phyloP scores from a whole-genome alignment of 352 stramenopile genomes.

The Phytopythium montanum region DNA sequence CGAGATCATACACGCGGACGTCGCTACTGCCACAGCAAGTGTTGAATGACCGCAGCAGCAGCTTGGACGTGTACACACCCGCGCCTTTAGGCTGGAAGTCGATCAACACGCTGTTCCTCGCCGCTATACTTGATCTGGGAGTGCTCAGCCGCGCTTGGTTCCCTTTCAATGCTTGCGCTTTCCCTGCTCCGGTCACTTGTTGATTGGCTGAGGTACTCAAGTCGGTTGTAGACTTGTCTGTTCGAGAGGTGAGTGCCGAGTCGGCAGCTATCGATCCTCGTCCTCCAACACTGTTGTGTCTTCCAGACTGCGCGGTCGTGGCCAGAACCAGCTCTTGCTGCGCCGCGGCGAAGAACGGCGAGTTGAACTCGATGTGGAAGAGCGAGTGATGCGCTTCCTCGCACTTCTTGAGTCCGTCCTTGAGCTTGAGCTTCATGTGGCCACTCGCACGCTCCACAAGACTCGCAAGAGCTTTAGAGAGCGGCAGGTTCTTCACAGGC shows the following conservation, averaged over 20 bases:
- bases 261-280: background rate
- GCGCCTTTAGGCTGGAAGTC: slow-evolving; percentile 76
- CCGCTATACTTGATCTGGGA: slow-evolving; percentile 30
- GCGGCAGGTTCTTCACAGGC: slow-evolving; percentile 69
- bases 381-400: slow-evolving; percentile 61
- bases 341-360: slow-evolving; percentile 76
- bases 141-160: slow-evolving; percentile 53
- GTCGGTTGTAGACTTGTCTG: slow-evolving; percentile 8
- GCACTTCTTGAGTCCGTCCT: slow-evolving; percentile 74
- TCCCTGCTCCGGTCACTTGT: slow-evolving; percentile 15
- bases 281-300: background rate
- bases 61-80: slow-evolving; percentile 64
- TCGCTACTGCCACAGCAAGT: slow-evolving; percentile 66
- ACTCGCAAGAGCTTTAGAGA: slow-evolving; percentile 65
- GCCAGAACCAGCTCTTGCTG: slow-evolving; percentile 44
- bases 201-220: background rate
- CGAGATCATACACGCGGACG: slow-evolving; percentile 79
- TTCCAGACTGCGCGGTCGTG: background rate
- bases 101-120: slow-evolving; percentile 51
- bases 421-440: slow-evolving; percentile 66
- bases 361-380: slow-evolving; percentile 84
- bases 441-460: slow-evolving; percentile 71
- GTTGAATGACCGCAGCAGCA: slow-evolving; percentile 58
- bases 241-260: background rate
- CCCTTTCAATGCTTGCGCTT: slow-evolving; percentile 13